Base-by-base conservation (phyloP, 768 basidiomycete species). In the Stropharia rugosoannulata region DNA sequence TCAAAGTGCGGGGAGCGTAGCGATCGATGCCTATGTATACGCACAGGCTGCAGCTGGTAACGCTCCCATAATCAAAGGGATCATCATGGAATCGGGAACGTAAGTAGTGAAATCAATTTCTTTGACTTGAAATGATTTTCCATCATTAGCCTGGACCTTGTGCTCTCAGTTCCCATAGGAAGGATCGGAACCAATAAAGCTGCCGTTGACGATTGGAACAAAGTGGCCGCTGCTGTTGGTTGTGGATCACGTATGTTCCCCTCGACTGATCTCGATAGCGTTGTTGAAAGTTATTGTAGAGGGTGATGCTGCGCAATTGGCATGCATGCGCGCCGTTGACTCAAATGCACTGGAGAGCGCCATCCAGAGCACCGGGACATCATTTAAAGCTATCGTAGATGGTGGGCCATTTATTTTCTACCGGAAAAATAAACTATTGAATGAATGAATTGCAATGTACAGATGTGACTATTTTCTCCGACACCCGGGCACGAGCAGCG, bases 241-340 rank as follows among this genome's bases (percentile, higher is more conserved):
- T 76, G 72, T 52, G 70, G 73, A 36, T 68, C 43, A 8, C 60
- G 73, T 73, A 55, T 48, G 62, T 54, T 2, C 9, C 4, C 22
- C n/a, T 12, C 22, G 18, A 15, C 18, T 19, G 10, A 37, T 12
- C 13, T 5, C 35, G 1, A 37, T 15, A 15, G 8, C 16, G 7
- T 19, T 16, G 9, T 45, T 16, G 3, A 53, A 10, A 38, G 29
- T 27, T 40, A 10, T 16, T 51, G 8, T 11, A 63, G 62, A 46
- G 19, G 56, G 65, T 10, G 61, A 68, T 49, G 62, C 61, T 18
- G 61, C 66, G 13, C 75, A 76, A 46, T 52, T 75, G 5, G 45
- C 65, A 9, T 76, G 75, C 51, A 75, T 75, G 75, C 65, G 73
- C 55, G 57, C 60, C 11, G 66, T 72, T 4, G 65, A 73, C 12